Percentiles rank a stretch among this genome's conserved stretches.
Conservation (phyloP, 2,329 filamentous ascomycete genomes). For the Eutypella sp. region DNA sequence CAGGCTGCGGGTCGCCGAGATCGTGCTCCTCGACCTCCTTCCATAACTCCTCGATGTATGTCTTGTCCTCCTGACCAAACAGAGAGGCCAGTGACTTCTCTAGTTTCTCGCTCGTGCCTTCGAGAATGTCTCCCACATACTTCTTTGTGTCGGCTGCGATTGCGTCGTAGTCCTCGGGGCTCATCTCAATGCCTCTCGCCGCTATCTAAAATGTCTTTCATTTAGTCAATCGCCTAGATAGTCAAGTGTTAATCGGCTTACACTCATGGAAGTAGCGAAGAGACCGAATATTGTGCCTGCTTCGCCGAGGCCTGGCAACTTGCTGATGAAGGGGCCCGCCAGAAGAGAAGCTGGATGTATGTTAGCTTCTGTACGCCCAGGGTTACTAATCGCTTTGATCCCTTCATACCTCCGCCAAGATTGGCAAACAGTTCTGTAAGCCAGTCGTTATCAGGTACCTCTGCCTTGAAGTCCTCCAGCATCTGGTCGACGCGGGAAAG, state of each 20-base stretch:
- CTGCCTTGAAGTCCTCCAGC: neutral
- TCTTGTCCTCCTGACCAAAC: neutral
- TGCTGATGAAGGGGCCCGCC: too few species aligned
- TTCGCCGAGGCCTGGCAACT: too few species aligned
- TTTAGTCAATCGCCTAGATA: too few species aligned
- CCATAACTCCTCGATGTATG: too few species aligned
- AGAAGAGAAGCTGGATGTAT: too few species aligned
- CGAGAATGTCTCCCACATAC: neutral
- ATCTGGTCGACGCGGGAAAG: neutral
- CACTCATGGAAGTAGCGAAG: too few species aligned
- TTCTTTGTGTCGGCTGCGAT: neutral
- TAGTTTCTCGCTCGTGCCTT: neutral
- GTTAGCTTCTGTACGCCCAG: neutral
- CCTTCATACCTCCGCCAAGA: neutral
- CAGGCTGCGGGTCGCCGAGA: neutral
- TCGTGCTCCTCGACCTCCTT: too few species aligned
- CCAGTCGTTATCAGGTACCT: neutral
- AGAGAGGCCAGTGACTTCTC: neutral
- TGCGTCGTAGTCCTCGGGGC: neutral
- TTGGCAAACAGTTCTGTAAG: neutral
- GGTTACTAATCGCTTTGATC: neutral
- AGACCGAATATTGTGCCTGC: too few species aligned
- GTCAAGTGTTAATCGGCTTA: too few species aligned
- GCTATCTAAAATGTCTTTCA: neutral
- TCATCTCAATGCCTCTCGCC: neutral